These are phyloP conservation scores for Picochlorum sp. DNA, from an alignment of 139 green algal species.

Conservation along the genomic window DNA sequence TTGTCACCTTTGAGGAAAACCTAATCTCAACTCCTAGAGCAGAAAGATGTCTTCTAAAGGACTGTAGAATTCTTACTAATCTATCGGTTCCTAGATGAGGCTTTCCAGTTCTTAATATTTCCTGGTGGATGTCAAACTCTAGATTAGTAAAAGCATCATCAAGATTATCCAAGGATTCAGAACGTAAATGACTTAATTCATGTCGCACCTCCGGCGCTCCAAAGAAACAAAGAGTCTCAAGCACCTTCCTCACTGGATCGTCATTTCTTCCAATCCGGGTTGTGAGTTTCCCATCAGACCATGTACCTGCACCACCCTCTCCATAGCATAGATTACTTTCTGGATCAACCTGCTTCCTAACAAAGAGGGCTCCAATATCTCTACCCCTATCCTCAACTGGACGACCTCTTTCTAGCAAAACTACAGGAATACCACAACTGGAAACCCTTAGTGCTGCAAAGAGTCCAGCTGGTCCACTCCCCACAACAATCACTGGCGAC, in stretches of 20 bases:
- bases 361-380: slow-evolving; percentile 74
- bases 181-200: too few relatives aligned
- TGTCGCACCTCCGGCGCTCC: slow-evolving; percentile 58
- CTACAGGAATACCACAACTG: slow-evolving; percentile 40
- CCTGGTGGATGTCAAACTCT: not conserved
- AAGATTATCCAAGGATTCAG: not conserved
- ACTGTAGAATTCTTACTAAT: slow-evolving; percentile 56
- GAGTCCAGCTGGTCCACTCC: slow-evolving; percentile 61
- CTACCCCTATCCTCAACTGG: slow-evolving; percentile 60
- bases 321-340: slow-evolving; percentile 80
- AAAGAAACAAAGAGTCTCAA: slow-evolving; percentile 52
- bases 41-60: slow-evolving; percentile 46
- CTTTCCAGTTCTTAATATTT: slow-evolving; percentile 61
- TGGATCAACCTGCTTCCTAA: slow-evolving; percentile 38
- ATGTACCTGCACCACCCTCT: slow-evolving; percentile 52
- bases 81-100: slow-evolving; percentile 77
- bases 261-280: slow-evolving; percentile 62
- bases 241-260: slow-evolving; percentile 49
- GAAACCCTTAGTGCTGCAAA: slow-evolving; percentile 68
- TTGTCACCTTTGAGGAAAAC: slow-evolving; percentile 48
- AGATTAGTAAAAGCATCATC: not conserved
- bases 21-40: slow-evolving; percentile 38
- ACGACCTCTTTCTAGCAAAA: slow-evolving; percentile 66
- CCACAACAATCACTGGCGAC: slow-evolving; percentile 32
- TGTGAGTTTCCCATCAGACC: slow-evolving; percentile 79